Percentiles rank a stretch among this genome's conserved stretches.
Evolutionary conservation across 345 rosid species (phyloP).

Genomic region (Rhizophora mangle): DNA sequence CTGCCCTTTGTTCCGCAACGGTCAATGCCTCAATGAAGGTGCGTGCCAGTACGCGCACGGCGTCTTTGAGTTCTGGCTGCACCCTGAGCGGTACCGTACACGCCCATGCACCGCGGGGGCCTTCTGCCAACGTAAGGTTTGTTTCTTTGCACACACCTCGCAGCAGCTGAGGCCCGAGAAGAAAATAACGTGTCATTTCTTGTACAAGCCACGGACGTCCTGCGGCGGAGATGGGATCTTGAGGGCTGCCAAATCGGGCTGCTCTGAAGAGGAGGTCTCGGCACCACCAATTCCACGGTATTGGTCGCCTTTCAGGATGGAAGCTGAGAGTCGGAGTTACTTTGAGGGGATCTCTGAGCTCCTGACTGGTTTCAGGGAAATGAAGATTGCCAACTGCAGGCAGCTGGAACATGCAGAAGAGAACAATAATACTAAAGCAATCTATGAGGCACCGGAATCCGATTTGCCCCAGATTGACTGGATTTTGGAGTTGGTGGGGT

Average conservation of each 20-base stretch:
- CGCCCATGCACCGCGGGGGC: constrained; percentile 30
- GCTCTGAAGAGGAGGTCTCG: constrained; percentile 1
- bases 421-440: not conserved
- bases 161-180: constrained; percentile 21
- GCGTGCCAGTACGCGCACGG: constrained; percentile 31
- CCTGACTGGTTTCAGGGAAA: constrained; percentile 4
- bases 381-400: not conserved
- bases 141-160: constrained; percentile 29
- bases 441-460: not conserved
- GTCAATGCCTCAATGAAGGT: constrained; percentile 19
- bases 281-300: constrained; percentile 2
- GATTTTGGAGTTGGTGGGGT: constrained; percentile 27
- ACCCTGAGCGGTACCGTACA: constrained; percentile 29
- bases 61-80: constrained; percentile 34
- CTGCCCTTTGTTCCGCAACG: constrained; percentile 23
- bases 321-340: constrained; percentile 6
- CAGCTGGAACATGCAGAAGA: not conserved
- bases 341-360: constrained; percentile 14
- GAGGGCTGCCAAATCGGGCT: constrained; percentile 4
- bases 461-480: constrained; percentile 23
- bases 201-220: constrained; percentile 17
- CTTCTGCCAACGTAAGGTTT: constrained; percentile 28
- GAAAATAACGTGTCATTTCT: constrained; percentile 20
- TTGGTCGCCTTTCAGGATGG: constrained; percentile 1
- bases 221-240: constrained; percentile 11